These are phyloP conservation scores for Ascochyta fabae DNA, from an alignment of 2,329 filamentous ascomycete genomes.

Conservation along the genomic window DNA sequence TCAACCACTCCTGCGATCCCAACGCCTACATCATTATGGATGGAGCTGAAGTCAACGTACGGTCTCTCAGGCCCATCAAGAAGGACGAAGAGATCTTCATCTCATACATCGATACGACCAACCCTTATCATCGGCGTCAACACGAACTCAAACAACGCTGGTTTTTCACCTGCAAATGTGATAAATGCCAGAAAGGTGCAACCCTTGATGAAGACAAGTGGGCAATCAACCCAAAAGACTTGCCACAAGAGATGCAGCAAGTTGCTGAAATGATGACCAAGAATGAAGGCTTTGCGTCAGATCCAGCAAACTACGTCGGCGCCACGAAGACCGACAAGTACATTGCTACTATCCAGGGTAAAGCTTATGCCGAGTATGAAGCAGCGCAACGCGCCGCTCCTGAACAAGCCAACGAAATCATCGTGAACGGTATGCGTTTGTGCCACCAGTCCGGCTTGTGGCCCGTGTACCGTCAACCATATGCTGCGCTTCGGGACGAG, in stretches of 20 bases:
- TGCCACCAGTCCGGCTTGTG: constrained; percentile 52
- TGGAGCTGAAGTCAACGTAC: constrained; percentile 57
- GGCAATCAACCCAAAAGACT: constrained; percentile 37
- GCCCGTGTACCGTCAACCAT: constrained; percentile 61
- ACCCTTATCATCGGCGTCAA: constrained; percentile 58
- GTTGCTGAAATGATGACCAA: constrained; percentile 29
- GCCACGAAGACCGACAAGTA: constrained; percentile 32
- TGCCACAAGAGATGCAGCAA: constrained; percentile 33
- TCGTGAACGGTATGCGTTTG: constrained; percentile 50
- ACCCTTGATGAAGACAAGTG: constrained; percentile 52
- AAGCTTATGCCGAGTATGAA: constrained; percentile 36
- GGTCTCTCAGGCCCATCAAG: constrained; percentile 60
- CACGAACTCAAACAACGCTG: constrained; percentile 61
- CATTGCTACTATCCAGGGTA: constrained; percentile 36
- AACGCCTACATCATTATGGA: constrained; percentile 67
- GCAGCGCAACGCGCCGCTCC: constrained; percentile 29
- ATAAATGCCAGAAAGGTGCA: constrained; percentile 54
- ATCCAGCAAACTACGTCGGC: constrained; percentile 37
- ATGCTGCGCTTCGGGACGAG: constrained; percentile 60
- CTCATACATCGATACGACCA: constrained; percentile 66
- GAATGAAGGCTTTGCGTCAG: constrained; percentile 19
- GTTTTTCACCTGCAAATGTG: constrained; percentile 65
- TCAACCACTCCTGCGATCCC: constrained; percentile 69
- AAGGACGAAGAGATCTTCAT: constrained; percentile 66
- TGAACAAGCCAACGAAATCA: constrained; percentile 40